A percentile compares a stretch with the other conserved stretches of the same genome.
phyloP scores from a whole-genome alignment of 192 early-diverging fungal species.

The Mortierella hygrophila region DNA sequence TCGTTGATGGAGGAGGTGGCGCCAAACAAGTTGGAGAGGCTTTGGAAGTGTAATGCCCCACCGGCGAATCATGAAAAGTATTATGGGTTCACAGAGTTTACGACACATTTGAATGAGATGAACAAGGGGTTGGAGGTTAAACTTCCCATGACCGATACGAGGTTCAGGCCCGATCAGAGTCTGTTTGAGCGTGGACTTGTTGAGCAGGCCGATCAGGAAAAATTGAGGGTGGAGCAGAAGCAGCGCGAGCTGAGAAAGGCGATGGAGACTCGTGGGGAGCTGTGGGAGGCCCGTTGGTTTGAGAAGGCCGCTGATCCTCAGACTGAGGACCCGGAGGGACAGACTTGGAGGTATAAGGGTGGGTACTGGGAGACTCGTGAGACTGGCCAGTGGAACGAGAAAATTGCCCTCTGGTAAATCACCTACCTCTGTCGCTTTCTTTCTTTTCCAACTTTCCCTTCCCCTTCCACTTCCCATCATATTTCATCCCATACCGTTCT shows the following conservation, averaged over 20 bases:
- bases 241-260: slow-evolving; percentile 86
- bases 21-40: slow-evolving; percentile 73
- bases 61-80: slow-evolving; percentile 81
- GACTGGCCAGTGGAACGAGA: slow-evolving; percentile 55
- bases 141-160: slow-evolving; percentile 92
- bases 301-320: slow-evolving; percentile 64
- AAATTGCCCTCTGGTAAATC: slow-evolving; percentile 42
- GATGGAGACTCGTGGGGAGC: slow-evolving; percentile 71
- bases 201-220: slow-evolving; percentile 87
- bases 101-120: slow-evolving; percentile 93
- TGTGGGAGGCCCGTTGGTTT: slow-evolving; percentile 89
- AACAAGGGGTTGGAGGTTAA: slow-evolving; percentile 68
- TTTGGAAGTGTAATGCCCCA: slow-evolving; percentile 86
- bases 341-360: slow-evolving; percentile 87
- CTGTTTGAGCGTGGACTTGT: slow-evolving; percentile 88
- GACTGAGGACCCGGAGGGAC: slow-evolving; percentile 62
- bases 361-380: slow-evolving; percentile 86
- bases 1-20: slow-evolving; percentile 70
- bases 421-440: background rate
- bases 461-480: background rate
- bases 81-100: slow-evolving; percentile 92
- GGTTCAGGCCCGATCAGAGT: slow-evolving; percentile 94
- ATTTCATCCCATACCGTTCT: background rate
- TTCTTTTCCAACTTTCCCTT: background rate
- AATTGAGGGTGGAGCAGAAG: slow-evolving; percentile 88